A percentile compares a stretch with the other conserved stretches of the same genome.
Conservation (phyloP, 192 early-diverging fungal genomes). For the Lobosporangium transversale region DNA sequence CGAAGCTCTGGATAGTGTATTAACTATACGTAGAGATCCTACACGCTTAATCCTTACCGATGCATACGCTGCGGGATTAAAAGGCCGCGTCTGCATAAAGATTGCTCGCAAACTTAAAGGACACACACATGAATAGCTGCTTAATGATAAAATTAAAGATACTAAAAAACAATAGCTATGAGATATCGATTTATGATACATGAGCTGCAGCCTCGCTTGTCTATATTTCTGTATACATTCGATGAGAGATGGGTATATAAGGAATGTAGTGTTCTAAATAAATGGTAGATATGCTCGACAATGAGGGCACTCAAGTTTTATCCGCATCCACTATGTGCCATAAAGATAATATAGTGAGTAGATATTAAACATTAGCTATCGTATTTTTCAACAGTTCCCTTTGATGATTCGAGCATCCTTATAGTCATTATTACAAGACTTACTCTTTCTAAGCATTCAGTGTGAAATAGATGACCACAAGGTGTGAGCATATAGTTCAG, state of each 20-base stretch:
- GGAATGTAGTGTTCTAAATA: background rate
- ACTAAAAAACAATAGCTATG: background rate
- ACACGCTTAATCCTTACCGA: constrained; percentile 31
- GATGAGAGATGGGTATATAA: background rate
- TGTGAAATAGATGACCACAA: constrained; percentile 82
- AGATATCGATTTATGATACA: background rate
- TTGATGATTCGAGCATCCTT: too few species aligned
- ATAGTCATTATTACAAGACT: too few species aligned
- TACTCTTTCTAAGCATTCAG: constrained; percentile 75
- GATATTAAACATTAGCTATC: too few species aligned
- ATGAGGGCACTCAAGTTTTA: constrained; percentile 81
- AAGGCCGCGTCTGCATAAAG: constrained; percentile 26
- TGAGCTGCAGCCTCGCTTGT: background rate
- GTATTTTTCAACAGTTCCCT: too few species aligned
- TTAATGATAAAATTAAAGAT: background rate
- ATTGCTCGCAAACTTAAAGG: constrained; percentile 21
- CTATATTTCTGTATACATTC: background rate
- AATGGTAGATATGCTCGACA: constrained; percentile 69
- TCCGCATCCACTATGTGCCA: constrained; percentile 74
- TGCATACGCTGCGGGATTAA: constrained; percentile 33
- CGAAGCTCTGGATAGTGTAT: constrained; percentile 5
- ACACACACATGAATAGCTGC: constrained; percentile 14
- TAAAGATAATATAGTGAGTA: background rate
- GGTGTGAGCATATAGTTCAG: constrained; percentile 80
- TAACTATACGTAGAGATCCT: constrained; percentile 12